Base-by-base conservation (phyloP, 148 eudicot genomes). In the Fagopyrum esculentum region DNA sequence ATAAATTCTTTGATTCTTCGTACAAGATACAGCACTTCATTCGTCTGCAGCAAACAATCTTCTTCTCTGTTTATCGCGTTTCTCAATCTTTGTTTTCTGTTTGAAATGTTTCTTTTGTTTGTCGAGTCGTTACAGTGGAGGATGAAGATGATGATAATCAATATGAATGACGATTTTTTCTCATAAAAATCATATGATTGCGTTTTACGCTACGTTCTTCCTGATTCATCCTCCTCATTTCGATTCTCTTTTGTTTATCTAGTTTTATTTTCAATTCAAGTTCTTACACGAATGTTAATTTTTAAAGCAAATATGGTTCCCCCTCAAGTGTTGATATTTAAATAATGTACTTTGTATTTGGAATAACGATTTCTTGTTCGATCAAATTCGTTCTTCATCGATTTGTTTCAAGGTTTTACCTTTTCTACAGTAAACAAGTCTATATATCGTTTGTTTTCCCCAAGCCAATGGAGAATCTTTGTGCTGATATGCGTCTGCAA, bases 131-230 rank as follows among this genome's bases (percentile, higher is more conserved):
- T 66, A 5, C 45, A 66, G 43, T 40, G 4, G 46, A 66, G 71
- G 47, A 4, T 66, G 71, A 66, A 66, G 17, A 43, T 66, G 71
- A 66, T 43, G 71, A 66, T 17, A 66, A 1, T 0, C 30, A 8
- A 13, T 40, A 66, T 6, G 5, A 40, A 35, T 66, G 71, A 66
- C 46, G 71, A 66, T 66, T 66, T 66, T 66, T 66, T 60, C 19
- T 2, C 40, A 15, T 9, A 13, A 49, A 66, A 66, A 40, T 66
- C 71, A 12, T 2, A 40, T 66, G 71, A 66, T 13, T 66, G 71
- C 71, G 71, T 66, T 66, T 66, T 40, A 35, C 71, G 71, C 71
- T 66, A 66, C 71, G 71, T 66, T 66, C 71, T 66, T 66, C 46
- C 71, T 66, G 71, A 66, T 66, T 66, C 71, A 66, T 66, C 45